phyloP scores from a whole-genome alignment of 2,329 filamentous ascomycete species.

The Botrytis paeoniae region DNA sequence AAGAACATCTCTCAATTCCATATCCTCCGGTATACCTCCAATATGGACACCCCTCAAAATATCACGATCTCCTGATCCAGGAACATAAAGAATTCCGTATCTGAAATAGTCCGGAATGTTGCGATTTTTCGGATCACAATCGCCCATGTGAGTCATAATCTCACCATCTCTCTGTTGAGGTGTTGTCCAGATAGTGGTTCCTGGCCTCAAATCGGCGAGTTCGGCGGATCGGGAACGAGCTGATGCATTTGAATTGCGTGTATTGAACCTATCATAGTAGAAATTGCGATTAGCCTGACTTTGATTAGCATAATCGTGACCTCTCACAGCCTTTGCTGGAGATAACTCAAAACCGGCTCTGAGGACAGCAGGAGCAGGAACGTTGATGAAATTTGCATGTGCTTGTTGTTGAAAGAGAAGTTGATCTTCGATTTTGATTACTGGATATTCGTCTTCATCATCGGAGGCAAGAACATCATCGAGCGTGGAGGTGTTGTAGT shows the following conservation, averaged over 20 bases:
- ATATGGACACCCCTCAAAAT: slow-evolving; percentile 29
- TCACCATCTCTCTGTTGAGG: slow-evolving; percentile 5
- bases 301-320: slow-evolving; percentile 24
- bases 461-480: neutral
- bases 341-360: slow-evolving; percentile 27
- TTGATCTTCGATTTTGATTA: slow-evolving; percentile 3
- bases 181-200: neutral
- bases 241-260: neutral
- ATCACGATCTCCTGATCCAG: slow-evolving; percentile 24
- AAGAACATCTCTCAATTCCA: slow-evolving; percentile 30
- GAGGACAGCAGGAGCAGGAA: slow-evolving; percentile 26
- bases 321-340: slow-evolving; percentile 20
- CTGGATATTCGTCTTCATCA: neutral
- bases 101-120: slow-evolving; percentile 29
- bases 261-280: neutral
- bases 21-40: slow-evolving; percentile 25
- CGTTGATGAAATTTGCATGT: slow-evolving; percentile 20
- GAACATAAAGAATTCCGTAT: slow-evolving; percentile 30
- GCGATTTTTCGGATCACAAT: neutral
- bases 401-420: slow-evolving; percentile 16
- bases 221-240: neutral
- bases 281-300: neutral
- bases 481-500: neutral
- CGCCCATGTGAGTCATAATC: neutral
- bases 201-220: neutral